Base-by-base conservation (phyloP, 1,284 basidiomycete genomes). In the Tranzscheliella williamsii region DNA sequence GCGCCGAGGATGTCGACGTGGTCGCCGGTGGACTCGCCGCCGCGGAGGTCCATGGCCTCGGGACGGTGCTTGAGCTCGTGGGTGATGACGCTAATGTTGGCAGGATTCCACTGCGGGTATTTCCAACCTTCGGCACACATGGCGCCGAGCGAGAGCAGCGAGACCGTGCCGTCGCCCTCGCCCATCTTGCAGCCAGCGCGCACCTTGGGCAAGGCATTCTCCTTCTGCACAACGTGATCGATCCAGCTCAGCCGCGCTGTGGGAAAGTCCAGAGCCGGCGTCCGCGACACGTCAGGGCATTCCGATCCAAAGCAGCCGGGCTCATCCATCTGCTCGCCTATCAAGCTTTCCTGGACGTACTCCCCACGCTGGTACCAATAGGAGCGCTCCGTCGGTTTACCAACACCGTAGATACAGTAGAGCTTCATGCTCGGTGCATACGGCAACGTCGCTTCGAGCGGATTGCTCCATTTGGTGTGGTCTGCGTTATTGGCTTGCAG, bases 41-140 rank as follows among this genome's bases (percentile, higher is more conserved):
- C 94, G 30, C 94, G 84, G 4, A 83, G 78, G 84, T 94, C 76
- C 84, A 90, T 48, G 11, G 82, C 79, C 39, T 88, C 82, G 1
- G 94, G 94, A 17, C 83, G 83, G 81, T 98, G 94, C 34, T 87
- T 86, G 53, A 96, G 85, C 83, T 96, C 93, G 60, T 93, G 86
- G 4, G 91, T 95, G 15, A 87, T 84, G 26, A 97, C 82, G 66
- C 85, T 62, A 52, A 73, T 65, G 20, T 88, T 85, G n/a, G 86
- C 88, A 1, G 95, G 95, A 78, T 98, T 98, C 89, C 92, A 98
- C 40, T 86, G 82, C 57, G 84, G 83, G 45, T 86, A 83, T 78
- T 92, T 91, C 94, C 94, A 96, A 3, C 92, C 94, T 31, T 72
- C 54, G 71, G 90, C 89, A 72, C 94, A 97, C 92, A 98, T 97